Evolutionary conservation across 768 basidiomycete genomes (phyloP), one percentile per base, ranked within the genome.

Genomic region (Nevesoporus exiguus): DNA sequence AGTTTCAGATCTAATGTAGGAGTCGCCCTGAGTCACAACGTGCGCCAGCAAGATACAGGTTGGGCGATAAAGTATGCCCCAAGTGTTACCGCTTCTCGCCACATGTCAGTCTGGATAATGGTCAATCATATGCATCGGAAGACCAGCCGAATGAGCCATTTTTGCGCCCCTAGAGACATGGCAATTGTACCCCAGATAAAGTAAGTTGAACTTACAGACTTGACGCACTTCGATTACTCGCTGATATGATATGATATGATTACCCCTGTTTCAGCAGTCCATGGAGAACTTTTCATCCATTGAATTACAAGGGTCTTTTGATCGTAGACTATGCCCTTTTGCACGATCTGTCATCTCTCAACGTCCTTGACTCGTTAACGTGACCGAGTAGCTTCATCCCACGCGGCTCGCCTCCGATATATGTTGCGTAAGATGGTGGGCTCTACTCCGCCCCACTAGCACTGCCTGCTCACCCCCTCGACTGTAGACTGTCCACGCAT

Each of bases 231-330:
- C 40, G 34, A 37, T 49, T 33, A 30, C 22, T 25, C 22, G 29
- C 30, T 34, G 33, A 34, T 34, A 31, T 31, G 8, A 31, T 22
- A n/a, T 40, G 27, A 29, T 40, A 7, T 24, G 36, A 31, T 24
- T 44, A 13, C 22, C 46, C 49, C 54, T 63, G 64, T 66, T 63
- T 66, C 63, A 56, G 30, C 50, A 49, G 33, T 2, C 21, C 31
- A 36, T 33, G 27, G 51, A 29, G 13, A 30, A 29, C 7, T 13
- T 13, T 25, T 27, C 37, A 34, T 39, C 25, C 14, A 25, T 10
- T 48, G 39, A 39, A 27, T 45, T 17, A 19, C 9, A 34, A 47
- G 30, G 27, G 27, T 30, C 19, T 44, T 19, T 15, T 17, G 2
- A 14, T 41, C 19, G 24, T 19, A 22, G 34, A 13, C 44, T 27